Conservation (phyloP, 257 asterid species). For the Penstemon davidsonii region DNA sequence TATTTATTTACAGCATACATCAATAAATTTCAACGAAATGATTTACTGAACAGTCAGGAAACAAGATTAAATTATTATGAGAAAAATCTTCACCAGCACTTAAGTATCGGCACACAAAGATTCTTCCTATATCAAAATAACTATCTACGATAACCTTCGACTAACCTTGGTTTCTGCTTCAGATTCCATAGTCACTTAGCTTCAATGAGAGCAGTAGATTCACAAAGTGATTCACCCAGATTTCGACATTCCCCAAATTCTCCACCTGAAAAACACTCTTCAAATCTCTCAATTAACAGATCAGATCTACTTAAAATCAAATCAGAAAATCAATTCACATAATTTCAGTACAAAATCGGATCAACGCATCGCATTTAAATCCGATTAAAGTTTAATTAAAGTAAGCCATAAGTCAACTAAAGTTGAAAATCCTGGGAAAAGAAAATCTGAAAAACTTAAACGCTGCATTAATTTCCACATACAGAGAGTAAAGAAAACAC, state of each 20-base stretch:
- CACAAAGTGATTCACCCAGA: background rate
- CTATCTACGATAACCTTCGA: background rate
- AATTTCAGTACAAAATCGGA: constrained; percentile 11
- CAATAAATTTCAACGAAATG: background rate
- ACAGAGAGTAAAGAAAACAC: constrained; percentile 1
- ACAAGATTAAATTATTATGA: background rate
- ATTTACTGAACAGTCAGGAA: background rate
- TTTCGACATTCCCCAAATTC: constrained; percentile 40
- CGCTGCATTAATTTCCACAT: background rate
- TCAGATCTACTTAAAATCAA: constrained; percentile 39
- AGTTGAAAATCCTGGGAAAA: too few relatives aligned
- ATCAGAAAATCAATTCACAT: constrained; percentile 12
- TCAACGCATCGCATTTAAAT: background rate
- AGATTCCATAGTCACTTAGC: constrained; percentile 60
- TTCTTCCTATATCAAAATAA: background rate
- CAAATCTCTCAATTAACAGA: constrained; percentile 25
- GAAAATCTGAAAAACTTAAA: too few relatives aligned
- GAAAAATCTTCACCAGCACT: too few relatives aligned
- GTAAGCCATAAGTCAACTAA: too few relatives aligned
- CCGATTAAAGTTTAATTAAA: background rate
- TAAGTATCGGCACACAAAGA: too few relatives aligned
- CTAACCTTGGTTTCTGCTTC: constrained; percentile 85
- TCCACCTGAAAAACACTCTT: constrained; percentile 18
- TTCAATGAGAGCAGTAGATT: constrained; percentile 25
- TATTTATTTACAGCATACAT: background rate